Evolutionary conservation across 345 rosid genomes (phyloP), one percentile per base, ranked within the genome.

Genomic region (Bruguiera sexangula): DNA sequence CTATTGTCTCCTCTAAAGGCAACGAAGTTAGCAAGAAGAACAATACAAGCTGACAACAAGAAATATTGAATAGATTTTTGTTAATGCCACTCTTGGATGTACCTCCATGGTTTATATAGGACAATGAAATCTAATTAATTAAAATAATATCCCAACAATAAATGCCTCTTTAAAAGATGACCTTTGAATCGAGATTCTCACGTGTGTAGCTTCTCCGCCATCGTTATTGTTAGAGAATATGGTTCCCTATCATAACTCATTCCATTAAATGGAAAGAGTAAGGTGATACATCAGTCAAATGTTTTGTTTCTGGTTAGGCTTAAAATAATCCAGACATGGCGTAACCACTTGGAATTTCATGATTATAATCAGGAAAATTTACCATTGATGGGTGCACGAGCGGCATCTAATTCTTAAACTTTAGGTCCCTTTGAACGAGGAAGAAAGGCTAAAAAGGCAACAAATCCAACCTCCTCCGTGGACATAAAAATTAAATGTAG

Each of bases 141-240:
- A 20, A 60, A 71, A 34, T 60, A 65, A 56, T 70, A 67, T 15
- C 66, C 59, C 19, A 62, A 36, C 19, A 1, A 24, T 24, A 55
- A 4, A 24, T 59, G 20, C 24, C 59, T 76, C 67, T 71, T 65
- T 54, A 69, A 69, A 72, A 53, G 65, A 65, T 75, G 60, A 68
- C 78, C 73, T 73, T 37, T 56, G 76, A 74, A 74, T 75, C 70
- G 36, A 74, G 75, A 69, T 67, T 69, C 76, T 71, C 58, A 57
- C 70, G 67, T 71, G 68, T 37, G 9, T 68, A 16, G 76, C 71
- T 65, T 71, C 84, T 78, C 73, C 30, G 62, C 82, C 82, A 75
- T 66, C 71, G 73, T 81, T 81, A 31, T 52, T 81, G 72, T 55
- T 26, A 54, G 74, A 57, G 87, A 76, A 83, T 83, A 51, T 13